These are phyloP conservation scores for Hortiboletus campestris DNA, from an alignment of 768 basidiomycete genomes.

Conservation along the genomic window DNA sequence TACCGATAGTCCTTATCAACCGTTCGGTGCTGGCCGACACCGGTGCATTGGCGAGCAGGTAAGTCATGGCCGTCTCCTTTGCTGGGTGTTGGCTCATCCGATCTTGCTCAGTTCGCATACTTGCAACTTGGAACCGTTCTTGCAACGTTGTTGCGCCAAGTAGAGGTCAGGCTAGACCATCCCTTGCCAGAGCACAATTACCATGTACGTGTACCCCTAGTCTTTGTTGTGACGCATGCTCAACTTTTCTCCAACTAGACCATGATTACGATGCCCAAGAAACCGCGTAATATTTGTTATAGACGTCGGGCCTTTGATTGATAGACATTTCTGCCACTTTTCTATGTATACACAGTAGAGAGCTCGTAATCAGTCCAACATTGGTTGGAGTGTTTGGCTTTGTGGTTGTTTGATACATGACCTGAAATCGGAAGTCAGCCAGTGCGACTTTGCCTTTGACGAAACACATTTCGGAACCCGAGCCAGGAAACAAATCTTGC, in stretches of 20 bases:
- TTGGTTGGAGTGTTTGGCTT: neutral
- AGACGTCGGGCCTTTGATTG: slow-evolving; percentile 61
- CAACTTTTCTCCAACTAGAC: slow-evolving; percentile 49
- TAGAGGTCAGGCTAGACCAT: slow-evolving; percentile 66
- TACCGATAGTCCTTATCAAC: slow-evolving; percentile 93
- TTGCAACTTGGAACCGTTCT: slow-evolving; percentile 87
- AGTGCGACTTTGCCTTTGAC: neutral
- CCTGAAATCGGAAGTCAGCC: neutral
- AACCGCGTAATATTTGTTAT: slow-evolving; percentile 62
- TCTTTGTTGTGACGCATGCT: slow-evolving; percentile 3
- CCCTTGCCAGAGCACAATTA: slow-evolving; percentile 83
- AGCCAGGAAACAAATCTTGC: neutral
- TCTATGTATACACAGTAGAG: neutral
- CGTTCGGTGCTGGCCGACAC: slow-evolving; percentile 96
- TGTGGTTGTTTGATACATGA: slow-evolving; percentile 8
- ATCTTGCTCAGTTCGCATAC: slow-evolving; percentile 74
- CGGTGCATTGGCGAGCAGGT: slow-evolving; percentile 92
- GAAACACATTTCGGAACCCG: neutral
- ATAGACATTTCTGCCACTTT: slow-evolving; percentile 7
- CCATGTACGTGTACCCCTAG: slow-evolving; percentile 55
- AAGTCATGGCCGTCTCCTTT: slow-evolving; percentile 13
- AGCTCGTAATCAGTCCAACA: neutral
- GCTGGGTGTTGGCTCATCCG: slow-evolving; percentile 1
- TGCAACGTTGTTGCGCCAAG: slow-evolving; percentile 68
- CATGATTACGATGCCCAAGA: slow-evolving; percentile 89